A percentile compares a stretch with the other conserved stretches of the same genome.
Evolutionary conservation across 345 rosid species (phyloP).

Genomic region (Eucalyptus curtisii): DNA sequence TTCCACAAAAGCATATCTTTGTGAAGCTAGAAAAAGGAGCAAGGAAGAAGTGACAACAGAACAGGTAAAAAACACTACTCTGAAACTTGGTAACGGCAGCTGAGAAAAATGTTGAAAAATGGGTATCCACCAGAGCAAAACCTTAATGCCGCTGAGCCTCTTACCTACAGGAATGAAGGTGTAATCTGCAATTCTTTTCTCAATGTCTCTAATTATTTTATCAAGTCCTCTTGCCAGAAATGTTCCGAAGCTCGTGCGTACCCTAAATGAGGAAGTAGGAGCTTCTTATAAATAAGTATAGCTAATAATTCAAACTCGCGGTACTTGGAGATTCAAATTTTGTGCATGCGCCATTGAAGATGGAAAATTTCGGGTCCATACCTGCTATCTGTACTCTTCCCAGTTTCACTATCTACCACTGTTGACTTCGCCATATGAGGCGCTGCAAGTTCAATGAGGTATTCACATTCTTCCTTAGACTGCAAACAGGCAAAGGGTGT

Average conservation of each 20-base stretch:
- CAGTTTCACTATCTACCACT: constrained; percentile 80
- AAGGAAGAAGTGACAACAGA: not conserved
- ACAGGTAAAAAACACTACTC: not conserved
- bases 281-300: not conserved
- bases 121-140: not conserved
- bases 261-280: constrained; percentile 27
- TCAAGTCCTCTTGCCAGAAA: constrained; percentile 76
- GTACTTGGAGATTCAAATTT: not conserved
- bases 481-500: constrained; percentile 11
- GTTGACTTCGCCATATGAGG: constrained; percentile 84
- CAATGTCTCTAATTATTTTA: constrained; percentile 61
- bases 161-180: constrained; percentile 85
- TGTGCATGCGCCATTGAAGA: not conserved
- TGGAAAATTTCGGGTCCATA: not conserved
- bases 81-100: not conserved
- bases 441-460: constrained; percentile 70
- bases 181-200: constrained; percentile 84
- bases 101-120: not conserved
- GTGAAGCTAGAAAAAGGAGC: not conserved
- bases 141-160: not conserved
- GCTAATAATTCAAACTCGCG: not conserved
- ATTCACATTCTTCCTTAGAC: constrained; percentile 75
- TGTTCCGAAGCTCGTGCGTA: constrained; percentile 89
- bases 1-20: not conserved
- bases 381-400: constrained; percentile 97